Evolutionary conservation across 805 yeast genomes (phyloP).

Genomic region (Hanseniaspora lindneri): DNA sequence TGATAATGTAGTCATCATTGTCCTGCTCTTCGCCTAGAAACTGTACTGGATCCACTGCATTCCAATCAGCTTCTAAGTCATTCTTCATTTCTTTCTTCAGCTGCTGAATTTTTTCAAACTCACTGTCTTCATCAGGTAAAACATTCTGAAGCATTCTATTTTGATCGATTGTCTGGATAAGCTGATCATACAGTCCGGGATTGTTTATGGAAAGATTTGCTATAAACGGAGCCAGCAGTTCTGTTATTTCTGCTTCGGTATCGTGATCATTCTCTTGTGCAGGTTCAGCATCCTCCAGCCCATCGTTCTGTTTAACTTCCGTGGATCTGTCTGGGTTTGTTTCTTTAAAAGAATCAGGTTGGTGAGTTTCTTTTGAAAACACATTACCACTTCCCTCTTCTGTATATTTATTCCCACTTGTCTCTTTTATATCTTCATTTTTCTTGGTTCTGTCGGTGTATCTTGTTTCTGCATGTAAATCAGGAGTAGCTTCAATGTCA

Average conservation of each 20-base stretch:
- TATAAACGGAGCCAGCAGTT: constrained; percentile 3
- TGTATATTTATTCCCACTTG: no score
- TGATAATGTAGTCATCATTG: background rate
- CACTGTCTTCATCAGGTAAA: constrained; percentile 8
- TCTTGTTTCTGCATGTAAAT: no score
- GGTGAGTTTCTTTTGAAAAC: no score
- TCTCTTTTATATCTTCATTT: no score
- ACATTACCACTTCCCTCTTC: no score
- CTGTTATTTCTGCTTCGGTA: constrained; percentile 10
- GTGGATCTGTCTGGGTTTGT: no score
- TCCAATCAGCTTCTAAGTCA: constrained; percentile 15
- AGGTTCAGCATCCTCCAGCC: no score
- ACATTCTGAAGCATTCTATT: constrained; percentile 8
- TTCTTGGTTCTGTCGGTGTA: no score
- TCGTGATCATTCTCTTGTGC: background rate
- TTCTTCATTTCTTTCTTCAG: constrained; percentile 15
- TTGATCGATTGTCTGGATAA: constrained; percentile 12
- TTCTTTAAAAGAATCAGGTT: no score
- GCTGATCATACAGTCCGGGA: constrained; percentile 1
- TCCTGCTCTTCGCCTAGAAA: constrained; percentile 10
- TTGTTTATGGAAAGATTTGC: constrained; percentile 10
- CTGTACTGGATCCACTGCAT: constrained; percentile 11
- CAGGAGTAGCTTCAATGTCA: no score
- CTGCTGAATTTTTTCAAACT: constrained; percentile 14
- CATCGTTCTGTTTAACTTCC: no score